A percentile compares a stretch with the other conserved stretches of the same genome.
phyloP scores from a whole-genome alignment of 148 eudicot genomes.

The Vaccinium vitisidaea region DNA sequence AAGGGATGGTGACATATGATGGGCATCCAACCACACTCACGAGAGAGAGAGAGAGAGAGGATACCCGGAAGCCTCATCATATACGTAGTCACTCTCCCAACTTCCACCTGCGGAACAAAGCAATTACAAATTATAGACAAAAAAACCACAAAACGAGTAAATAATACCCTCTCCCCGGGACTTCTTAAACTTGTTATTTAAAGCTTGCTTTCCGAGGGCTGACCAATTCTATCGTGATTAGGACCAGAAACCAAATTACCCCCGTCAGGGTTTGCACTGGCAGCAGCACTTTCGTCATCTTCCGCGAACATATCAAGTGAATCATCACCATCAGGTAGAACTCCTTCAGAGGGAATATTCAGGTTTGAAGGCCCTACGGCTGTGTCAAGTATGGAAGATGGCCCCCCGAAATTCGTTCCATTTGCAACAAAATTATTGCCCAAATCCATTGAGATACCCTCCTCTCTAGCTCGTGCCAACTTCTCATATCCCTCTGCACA shows the following conservation, averaged over 20 bases:
- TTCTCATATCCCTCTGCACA: conserved; percentile 85
- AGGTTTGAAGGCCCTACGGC: conserved; percentile 14
- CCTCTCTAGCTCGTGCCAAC: conserved; percentile 61
- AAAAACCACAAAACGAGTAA: conserved; percentile 6
- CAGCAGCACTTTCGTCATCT: conserved; percentile 46
- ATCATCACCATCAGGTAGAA: conserved; percentile 36
- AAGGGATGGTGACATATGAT: background rate
- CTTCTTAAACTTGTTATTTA: background rate
- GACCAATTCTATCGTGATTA: conserved; percentile 26
- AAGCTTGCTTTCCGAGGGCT: conserved; percentile 47
- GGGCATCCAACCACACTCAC: background rate
- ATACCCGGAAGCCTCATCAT: conserved; percentile 88
- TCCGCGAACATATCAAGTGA: conserved; percentile 85
- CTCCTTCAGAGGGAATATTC: conserved; percentile 9
- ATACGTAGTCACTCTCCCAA: conserved; percentile 60
- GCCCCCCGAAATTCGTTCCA: background rate
- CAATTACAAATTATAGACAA: conserved; percentile 13
- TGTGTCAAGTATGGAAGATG: conserved; percentile 4
- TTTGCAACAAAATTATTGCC: conserved; percentile 9
- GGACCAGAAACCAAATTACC: conserved; percentile 28
- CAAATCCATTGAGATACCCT: conserved; percentile 17
- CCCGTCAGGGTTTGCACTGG: conserved; percentile 36
- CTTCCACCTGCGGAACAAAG: conserved; percentile 39
- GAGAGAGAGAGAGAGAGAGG: background rate
- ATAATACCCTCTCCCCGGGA: background rate